Evolutionary conservation across 2,329 filamentous ascomycete species (phyloP).

Genomic region (Blumeria hordei): DNA sequence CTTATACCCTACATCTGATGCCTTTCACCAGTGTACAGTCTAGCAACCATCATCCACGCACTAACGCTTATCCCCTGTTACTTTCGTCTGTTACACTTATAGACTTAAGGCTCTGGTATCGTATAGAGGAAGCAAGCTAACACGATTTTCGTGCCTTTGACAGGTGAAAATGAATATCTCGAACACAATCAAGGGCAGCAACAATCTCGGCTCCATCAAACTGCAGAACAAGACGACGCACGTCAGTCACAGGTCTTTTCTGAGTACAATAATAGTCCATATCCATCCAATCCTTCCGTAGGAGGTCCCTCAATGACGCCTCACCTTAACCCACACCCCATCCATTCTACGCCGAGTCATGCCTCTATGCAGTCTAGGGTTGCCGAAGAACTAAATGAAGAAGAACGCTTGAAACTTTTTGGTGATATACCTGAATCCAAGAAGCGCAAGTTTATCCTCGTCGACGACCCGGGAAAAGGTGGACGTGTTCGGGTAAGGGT

Average conservation of each 20-base stretch:
- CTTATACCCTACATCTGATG: conserved; percentile 10
- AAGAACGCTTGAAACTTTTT: conserved; percentile 47
- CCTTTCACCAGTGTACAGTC: conserved; percentile 12
- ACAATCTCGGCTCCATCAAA: conserved; percentile 41
- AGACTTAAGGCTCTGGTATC: conserved; percentile 10
- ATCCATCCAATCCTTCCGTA: conserved; percentile 33
- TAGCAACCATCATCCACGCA: conserved; percentile 1
- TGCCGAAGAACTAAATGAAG: conserved; percentile 17
- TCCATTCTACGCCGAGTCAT: conserved; percentile 13
- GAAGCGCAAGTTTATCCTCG: conserved; percentile 87
- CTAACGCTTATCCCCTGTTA: conserved; percentile 2
- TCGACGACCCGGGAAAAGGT: conserved; percentile 67
- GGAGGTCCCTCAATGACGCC: conserved; percentile 34
- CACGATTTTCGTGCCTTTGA: conserved; percentile 9
- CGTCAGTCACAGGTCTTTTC: conserved; percentile 54
- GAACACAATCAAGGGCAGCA: conserved; percentile 16
- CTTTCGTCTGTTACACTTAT: conserved; percentile 7
- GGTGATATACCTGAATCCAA: conserved; percentile 74
- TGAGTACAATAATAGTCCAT: conserved; percentile 33
- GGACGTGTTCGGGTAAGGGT: conserved; percentile 71
- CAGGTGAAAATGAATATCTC: conserved; percentile 38
- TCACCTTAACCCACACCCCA: conserved; percentile 22
- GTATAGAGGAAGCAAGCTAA: conserved; percentile 11
- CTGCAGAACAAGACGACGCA: conserved; percentile 35
- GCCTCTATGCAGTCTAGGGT: conserved; percentile 5